Base-by-base conservation (phyloP, 2,329 filamentous ascomycete genomes). In the Incumbomyces delicatus region DNA sequence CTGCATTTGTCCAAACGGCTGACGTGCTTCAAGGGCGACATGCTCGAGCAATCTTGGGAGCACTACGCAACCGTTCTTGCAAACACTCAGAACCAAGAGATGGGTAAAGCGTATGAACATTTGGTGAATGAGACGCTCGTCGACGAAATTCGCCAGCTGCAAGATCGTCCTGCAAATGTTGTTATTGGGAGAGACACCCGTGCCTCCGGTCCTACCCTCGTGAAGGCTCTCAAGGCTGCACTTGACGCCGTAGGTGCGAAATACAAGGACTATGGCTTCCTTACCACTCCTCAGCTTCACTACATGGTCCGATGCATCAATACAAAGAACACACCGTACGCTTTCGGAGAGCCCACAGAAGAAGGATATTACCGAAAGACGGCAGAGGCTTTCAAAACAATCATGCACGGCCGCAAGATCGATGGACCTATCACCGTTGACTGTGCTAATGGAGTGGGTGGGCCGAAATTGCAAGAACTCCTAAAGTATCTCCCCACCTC, bases 271-370 rank as follows among this genome's bases (percentile, higher is more conserved):
- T 90, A 82, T 71, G 92, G 90, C 67, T 82, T 89, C 63, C 74
- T 95, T 60, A 96, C 92, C 11, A 98, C 92, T 2, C 92, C 92
- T n/a, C 92, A 96, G 70, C 77, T 98, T 49, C 92, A 98, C 72
- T 98, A 98, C 68, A 75, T 96, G 54, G 90, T 90, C 29, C 86
- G 92, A 54, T 94, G 89, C 66, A 78, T 88, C 68, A 98, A 98
- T 70, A 96, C 90, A 1, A 78, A 92, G 59, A 86, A 85, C 51
- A 94, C 87, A 2, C 82, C 85, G 47, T 82, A 88, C 57, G 78
- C 87, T 14, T 98, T 96, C 62, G 92, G 92, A 48, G 81, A 87
- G 61, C 78, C 87, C 44, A 94, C 85, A 52, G 90, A 96, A 71
- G 74, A 80, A 49, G 92, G 92, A 31, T 98, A 98, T 70, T 96